Conservation (phyloP, 768 basidiomycete species). For the Dacryopinax primogenitus region DNA sequence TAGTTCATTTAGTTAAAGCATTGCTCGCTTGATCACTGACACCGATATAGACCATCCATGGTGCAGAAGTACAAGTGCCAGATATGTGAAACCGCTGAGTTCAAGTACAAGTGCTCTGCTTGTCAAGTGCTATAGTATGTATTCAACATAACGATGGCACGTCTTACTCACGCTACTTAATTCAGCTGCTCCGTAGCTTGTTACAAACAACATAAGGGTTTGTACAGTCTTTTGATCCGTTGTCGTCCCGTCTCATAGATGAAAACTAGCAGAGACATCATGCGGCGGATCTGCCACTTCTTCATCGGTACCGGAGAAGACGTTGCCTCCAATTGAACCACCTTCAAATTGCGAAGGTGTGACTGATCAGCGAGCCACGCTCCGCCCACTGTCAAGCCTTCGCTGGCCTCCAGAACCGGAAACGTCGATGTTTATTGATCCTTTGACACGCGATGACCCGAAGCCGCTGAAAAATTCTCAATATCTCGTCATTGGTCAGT, state of each 20-base stretch:
- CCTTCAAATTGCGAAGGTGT: too few relatives aligned
- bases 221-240: not conserved
- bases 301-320: not conserved
- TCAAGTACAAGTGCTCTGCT: conserved; percentile 7
- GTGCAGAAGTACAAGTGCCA: conserved; percentile 1
- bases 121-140: conserved; percentile 3
- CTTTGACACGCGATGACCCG: not conserved
- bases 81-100: not conserved
- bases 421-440: not conserved
- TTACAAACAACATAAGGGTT: not conserved
- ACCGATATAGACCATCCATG: not conserved
- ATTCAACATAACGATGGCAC: not conserved
- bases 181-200: not conserved
- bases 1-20: too few relatives aligned
- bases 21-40: not conserved
- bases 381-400: not conserved
- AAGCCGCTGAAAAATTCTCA: not conserved
- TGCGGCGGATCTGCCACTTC: not conserved
- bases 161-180: not conserved
- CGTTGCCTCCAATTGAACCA: too few relatives aligned
- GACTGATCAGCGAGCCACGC: too few relatives aligned
- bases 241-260: not conserved
- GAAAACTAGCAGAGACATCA: not conserved
- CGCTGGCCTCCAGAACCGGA: not conserved
- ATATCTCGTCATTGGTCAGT: not conserved